phyloP scores from a whole-genome alignment of 306 rosid genomes.

The Lupinus albus region DNA sequence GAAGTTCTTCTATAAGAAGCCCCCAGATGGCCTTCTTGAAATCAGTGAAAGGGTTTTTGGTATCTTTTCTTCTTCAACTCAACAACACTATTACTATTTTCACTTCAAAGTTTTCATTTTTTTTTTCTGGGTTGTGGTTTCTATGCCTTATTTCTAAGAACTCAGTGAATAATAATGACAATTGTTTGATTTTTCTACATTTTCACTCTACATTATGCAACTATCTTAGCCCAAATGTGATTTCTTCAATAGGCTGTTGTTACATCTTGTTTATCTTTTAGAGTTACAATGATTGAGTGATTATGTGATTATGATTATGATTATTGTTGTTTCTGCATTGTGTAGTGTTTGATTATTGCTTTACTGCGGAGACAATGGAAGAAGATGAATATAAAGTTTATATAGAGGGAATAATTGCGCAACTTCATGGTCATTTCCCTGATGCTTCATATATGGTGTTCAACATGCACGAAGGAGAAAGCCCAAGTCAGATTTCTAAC shows the following conservation, averaged over 20 bases:
- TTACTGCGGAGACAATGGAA: constrained; percentile 80
- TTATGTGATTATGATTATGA: constrained; percentile 37
- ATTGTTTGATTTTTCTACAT: background rate
- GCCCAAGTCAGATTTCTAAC: constrained; percentile 66
- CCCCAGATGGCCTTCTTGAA: too few species aligned
- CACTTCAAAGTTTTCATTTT: background rate
- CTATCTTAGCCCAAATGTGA: constrained; percentile 17
- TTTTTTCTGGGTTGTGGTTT: background rate
- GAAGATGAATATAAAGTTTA: constrained; percentile 72
- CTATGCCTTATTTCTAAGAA: constrained; percentile 23
- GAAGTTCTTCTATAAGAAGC: too few species aligned
- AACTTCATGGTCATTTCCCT: constrained; percentile 70
- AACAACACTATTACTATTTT: background rate
- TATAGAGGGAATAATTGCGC: constrained; percentile 70
- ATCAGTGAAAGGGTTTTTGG: too few species aligned
- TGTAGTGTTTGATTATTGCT: constrained; percentile 96
- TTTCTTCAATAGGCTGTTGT: constrained; percentile 24
- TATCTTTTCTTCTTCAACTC: constrained; percentile 40
- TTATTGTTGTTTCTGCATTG: constrained; percentile 36
- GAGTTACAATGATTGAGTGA: too few species aligned
- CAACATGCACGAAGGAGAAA: constrained; percentile 90
- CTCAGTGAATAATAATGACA: constrained; percentile 12
- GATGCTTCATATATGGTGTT: constrained; percentile 96
- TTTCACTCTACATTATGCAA: constrained; percentile 20
- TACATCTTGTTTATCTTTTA: constrained; percentile 29